Percentiles rank a stretch among this genome's conserved stretches.
phyloP scores from a whole-genome alignment of 1,284 basidiomycete species.

The Hypsizygus ulmarius region DNA sequence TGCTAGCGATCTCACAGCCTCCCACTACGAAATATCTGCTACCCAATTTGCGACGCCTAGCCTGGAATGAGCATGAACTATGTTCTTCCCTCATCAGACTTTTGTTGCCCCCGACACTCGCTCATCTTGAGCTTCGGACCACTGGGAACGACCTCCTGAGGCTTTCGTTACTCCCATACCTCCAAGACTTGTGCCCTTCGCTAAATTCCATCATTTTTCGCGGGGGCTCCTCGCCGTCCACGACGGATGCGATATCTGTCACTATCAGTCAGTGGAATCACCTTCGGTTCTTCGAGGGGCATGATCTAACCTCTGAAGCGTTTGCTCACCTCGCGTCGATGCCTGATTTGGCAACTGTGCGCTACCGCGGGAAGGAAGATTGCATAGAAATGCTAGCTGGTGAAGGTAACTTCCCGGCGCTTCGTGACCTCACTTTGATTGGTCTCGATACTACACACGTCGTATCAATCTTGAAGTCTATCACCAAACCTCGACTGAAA shows the following conservation, averaged over 20 bases:
- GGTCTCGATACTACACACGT: not conserved
- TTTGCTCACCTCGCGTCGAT: not conserved
- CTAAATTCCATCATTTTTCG: not conserved
- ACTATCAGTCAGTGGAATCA: not conserved
- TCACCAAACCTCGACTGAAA: not conserved
- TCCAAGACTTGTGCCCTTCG: not conserved
- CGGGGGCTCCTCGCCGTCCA: not conserved
- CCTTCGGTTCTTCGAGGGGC: not conserved
- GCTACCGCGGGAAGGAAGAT: not conserved
- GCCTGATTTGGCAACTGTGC: not conserved
- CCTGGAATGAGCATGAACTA: not conserved
- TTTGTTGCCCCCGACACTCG: not conserved
- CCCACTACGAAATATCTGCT: not conserved
- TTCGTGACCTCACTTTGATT: not conserved
- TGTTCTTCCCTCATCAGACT: not conserved
- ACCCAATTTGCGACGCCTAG: not conserved
- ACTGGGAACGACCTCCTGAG: not conserved
- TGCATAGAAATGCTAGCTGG: not conserved
- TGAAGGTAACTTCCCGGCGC: not conserved
- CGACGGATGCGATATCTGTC: not conserved
- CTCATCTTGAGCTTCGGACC: not conserved
- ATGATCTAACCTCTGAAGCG: not conserved
- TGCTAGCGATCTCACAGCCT: conserved; percentile 1
- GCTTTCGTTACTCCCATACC: not conserved
- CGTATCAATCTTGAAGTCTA: not conserved